Evolutionary conservation across 805 yeast species (phyloP), one percentile per base, ranked within the genome.

Genomic region (Yarrowia sp.): DNA sequence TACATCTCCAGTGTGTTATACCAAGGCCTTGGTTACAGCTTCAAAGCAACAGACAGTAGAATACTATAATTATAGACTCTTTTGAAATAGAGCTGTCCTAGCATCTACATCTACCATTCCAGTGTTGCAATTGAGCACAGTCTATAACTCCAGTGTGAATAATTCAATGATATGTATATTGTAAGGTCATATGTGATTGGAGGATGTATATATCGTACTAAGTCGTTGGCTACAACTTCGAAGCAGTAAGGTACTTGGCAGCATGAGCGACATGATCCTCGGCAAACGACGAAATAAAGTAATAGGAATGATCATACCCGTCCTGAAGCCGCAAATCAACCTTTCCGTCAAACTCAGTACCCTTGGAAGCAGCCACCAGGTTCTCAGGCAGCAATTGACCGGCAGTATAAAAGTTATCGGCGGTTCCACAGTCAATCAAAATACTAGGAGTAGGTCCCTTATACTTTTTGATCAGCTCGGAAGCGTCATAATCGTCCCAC

Each of bases 261-360:
- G 95, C 98, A 75, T 87, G 93, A 67, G 83, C 84, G 41, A 96
- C 90, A 75, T 95, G 98, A 39, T 86, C 89, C 65, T 83, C 87
- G 11, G 88, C 88, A 75, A 92, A 92, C 0, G 90, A 77, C 62
- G 92, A 82, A 65, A 93, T 82, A 74, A 92, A 93, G 76, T 83
- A 95, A 79, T 92, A 93, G 57, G 92, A 87, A 74, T 93, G 99
- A 72, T 95, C 98, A 73, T 86, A 93, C 4, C 92, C 97, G 1
- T 89, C 92, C 17, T 84, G 96, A 39, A 84, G 71, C 33, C 84
- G 77, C 57, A 89, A 75, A 35, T 83, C 78, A 66, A 93, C 81
- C 65, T 83, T 80, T 4, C 85, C 89, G 66, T 82, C 83, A 75
- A 87, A 87, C 7, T 76, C 75, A 35, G 81, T 83, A 69, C 84